Base-by-base conservation (phyloP, 805 yeast genomes). In the Candida lessepsii region DNA sequence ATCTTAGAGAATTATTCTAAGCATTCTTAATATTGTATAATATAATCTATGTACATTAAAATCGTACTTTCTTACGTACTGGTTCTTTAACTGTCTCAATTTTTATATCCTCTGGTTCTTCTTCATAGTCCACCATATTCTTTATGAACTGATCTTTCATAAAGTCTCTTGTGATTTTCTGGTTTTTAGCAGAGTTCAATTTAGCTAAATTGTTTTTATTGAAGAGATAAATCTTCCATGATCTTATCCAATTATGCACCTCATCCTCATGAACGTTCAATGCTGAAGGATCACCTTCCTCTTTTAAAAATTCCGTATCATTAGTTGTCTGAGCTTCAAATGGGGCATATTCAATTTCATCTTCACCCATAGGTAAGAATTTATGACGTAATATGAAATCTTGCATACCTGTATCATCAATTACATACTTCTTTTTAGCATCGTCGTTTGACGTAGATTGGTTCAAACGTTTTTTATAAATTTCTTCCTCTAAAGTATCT, bases 401-500 rank as follows among this genome's bases (percentile, higher is more conserved):
- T 48, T 75, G 80, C 69, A 81, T 80, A 9, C 77, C 80, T 0
- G 58, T 51, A 61, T 81, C 81, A 49, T 81, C 86, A 33, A 79
- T 78, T 31, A 79, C 71, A 35, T 73, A 73, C 28, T 54, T 57
- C 25, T 52, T 54, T 24, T 32, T 36, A 24, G 17, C 30, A 15
- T 46, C 49, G 13, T 40, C 41, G 3, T 35, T 48, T 4, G 41
- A 40, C 8, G 41, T 38, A 9, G 44, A 45, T 11, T 33, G 40
- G 9, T 50, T 48, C 15, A 53, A 38, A 35, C 78, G 49, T 39
- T 59, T 56, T 29, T 61, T 71, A 56, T 79, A 81, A 69, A 83
- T 80, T 48, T 80, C 83, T 55, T 82, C 84, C 48, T 83, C 89
- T 34, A 83, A 64, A 0, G 88, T 83, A 4, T 75, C 80, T 37